Evolutionary conservation across 768 basidiomycete genomes (phyloP), one percentile per base, ranked within the genome.

Genomic region (Leccinellum rugosiceps): DNA sequence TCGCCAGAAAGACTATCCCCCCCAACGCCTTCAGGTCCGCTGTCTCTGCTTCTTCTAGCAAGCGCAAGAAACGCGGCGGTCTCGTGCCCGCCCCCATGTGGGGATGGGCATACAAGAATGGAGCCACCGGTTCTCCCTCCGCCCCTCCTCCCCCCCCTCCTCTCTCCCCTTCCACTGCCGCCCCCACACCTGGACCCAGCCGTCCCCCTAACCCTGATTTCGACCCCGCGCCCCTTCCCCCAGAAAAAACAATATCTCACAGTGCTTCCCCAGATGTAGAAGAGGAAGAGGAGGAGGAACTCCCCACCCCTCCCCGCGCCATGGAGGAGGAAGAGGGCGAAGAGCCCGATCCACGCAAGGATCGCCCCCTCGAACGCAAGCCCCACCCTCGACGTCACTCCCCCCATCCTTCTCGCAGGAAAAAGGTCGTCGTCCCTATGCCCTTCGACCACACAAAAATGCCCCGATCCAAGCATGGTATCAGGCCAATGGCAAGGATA

Each of bases 51-150:
- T 52, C 62, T 8, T 60, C 56, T 4, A 68, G 60, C 51, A 74
- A 74, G 14, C 72, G 78, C 60, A 80, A 76, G 69, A 83, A 83
- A 65, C 80, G 85, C 52, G 82, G 85, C 64, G 86, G 85, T 55
- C 78, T 90, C 58, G 85, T 90, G 1, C 88, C 90, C 28, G 85
- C 85, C 34, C 83, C 83, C 53, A 92, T 92, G 88, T 92, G 90
- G 91, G 89, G 82, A 25, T 93, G 91, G 90, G 89, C 85, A 14
- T 79, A 80, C 63, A 84, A 83, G 68, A 77, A 73, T 50, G 71
- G 60, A 58, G 50, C 73, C 2, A 44, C 56, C 11, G 57, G n/a
- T 74, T 53, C 64, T 17, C 55, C 57, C 13, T 45, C 61, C 23
- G 41, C 60, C 8, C 53, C 58, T 15, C 34, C 58, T 2, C 56